These are phyloP conservation scores for Leptomonas pyrrhocoris DNA, from an alignment of 208 protist species.

Conservation along the genomic window DNA sequence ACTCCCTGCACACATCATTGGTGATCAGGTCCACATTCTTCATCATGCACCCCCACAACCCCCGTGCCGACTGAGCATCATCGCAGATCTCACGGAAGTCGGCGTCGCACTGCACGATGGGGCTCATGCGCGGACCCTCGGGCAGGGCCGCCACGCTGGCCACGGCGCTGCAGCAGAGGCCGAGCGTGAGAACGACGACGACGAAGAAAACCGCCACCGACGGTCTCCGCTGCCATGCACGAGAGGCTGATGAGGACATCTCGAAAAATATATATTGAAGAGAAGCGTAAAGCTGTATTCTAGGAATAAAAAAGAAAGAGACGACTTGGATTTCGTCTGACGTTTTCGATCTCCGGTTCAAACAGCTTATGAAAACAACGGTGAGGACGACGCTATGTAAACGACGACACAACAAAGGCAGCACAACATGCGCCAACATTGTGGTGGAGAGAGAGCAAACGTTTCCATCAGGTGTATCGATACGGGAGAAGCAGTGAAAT, in stretches of 20 bases:
- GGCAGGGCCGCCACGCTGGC: neutral
- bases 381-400: no score
- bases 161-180: neutral
- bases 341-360: no score
- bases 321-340: no score
- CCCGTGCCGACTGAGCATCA: conserved; percentile 4
- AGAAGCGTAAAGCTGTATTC: neutral
- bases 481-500: no score
- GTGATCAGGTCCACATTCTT: conserved; percentile 31
- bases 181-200: neutral
- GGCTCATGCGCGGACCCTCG: conserved; percentile 26
- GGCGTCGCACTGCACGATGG: conserved; percentile 34
- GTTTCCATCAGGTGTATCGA: no score
- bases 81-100: conserved; percentile 38
- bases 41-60: conserved; percentile 50
- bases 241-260: neutral
- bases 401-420: no score
- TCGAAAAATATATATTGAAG: neutral
- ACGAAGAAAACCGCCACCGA: neutral
- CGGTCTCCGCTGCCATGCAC: neutral
- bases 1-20: conserved; percentile 32
- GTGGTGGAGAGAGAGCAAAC: no score
- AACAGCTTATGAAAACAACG: no score
- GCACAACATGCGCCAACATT: no score
- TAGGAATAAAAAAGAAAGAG: neutral